These are phyloP conservation scores for Cladophialophora psammophila DNA, from an alignment of 2,329 filamentous ascomycete species.

Conservation along the genomic window DNA sequence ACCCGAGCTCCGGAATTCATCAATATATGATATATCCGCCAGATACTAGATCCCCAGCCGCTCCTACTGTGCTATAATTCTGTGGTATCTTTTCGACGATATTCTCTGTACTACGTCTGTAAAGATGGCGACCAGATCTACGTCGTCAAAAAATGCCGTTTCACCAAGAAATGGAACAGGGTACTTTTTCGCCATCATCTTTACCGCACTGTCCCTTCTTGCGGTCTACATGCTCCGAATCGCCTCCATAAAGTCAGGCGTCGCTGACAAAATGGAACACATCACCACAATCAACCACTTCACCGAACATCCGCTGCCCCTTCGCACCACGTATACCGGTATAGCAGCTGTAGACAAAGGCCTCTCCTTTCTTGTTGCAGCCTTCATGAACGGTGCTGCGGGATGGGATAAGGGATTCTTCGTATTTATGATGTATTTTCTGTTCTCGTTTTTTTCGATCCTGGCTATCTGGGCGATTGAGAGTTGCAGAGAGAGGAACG, in stretches of 20 bases:
- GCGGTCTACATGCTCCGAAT: slow-evolving; percentile 24
- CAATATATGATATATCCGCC: not conserved
- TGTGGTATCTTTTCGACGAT: not conserved
- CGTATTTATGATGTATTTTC: slow-evolving; percentile 31
- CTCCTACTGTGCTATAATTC: not conserved
- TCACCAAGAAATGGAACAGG: slow-evolving; percentile 10
- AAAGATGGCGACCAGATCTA: not conserved
- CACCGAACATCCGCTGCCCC: slow-evolving; percentile 17
- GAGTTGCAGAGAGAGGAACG: slow-evolving; percentile 29
- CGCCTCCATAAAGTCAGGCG: slow-evolving; percentile 6
- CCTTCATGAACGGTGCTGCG: slow-evolving; percentile 29
- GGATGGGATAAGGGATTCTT: slow-evolving; percentile 32
- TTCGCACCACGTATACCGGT: slow-evolving; percentile 31
- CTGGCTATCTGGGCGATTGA: slow-evolving; percentile 30
- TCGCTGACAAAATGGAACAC: slow-evolving; percentile 24
- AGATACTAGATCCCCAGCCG: not conserved
- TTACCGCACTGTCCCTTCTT: slow-evolving; percentile 13
- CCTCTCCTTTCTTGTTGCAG: slow-evolving; percentile 30
- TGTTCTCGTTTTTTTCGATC: slow-evolving; percentile 34
- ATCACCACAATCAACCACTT: slow-evolving; percentile 20
- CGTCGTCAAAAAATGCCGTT: not conserved
- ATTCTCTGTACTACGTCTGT: not conserved
- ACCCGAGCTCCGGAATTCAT: not conserved
- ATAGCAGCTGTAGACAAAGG: slow-evolving; percentile 26
- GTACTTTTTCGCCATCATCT: slow-evolving; percentile 9